Conservation (phyloP, 2,329 filamentous ascomycete species). For the Zasmidium cellare region DNA sequence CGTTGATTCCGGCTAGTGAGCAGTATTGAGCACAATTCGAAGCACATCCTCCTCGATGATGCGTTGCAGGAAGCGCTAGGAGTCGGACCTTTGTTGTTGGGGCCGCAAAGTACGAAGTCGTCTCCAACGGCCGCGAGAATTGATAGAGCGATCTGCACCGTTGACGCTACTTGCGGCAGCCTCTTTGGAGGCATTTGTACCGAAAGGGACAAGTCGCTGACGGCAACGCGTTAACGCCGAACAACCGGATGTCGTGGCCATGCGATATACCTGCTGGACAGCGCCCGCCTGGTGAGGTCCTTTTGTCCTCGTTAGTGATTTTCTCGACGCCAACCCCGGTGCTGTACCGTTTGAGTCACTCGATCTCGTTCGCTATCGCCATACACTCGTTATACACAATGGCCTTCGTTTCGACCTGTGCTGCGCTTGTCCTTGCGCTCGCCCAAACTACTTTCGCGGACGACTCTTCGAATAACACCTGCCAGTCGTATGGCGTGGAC, state of each 20-base stretch:
- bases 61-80: neutral
- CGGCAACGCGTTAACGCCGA: neutral
- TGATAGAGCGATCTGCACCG: neutral
- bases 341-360: neutral
- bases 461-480: constrained; percentile 7
- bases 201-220: neutral
- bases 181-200: neutral
- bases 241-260: neutral
- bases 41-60: neutral
- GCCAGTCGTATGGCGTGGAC: constrained; percentile 36
- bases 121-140: neutral
- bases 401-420: neutral
- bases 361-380: neutral
- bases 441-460: neutral
- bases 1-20: neutral
- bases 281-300: neutral
- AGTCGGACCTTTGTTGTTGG: too few relatives aligned
- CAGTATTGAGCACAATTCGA: neutral
- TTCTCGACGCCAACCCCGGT: neutral
- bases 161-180: neutral
- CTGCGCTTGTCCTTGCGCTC: neutral
- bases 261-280: neutral
- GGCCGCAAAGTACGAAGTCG: neutral
- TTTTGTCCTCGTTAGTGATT: neutral
- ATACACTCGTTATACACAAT: neutral